Evolutionary conservation across 306 rosid genomes (phyloP), one percentile per base, ranked within the genome.

Genomic region (Glycine soja): DNA sequence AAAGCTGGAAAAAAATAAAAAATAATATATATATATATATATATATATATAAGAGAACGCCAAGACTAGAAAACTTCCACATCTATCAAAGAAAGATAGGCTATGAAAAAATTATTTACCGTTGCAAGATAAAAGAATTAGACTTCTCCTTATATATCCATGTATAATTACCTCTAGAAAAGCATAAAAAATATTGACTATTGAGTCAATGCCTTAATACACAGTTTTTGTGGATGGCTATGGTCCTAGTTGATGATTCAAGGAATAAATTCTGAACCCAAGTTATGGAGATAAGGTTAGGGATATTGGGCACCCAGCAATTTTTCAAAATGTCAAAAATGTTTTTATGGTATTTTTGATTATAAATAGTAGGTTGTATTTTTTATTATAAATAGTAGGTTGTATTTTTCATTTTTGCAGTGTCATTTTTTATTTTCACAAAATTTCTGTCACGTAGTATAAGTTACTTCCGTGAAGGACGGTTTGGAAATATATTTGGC

Each of bases 121-220:
- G 42, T 58, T 43, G 10, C 79, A 75, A 45, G 79, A 16, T 51
- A 15, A 74, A 7, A 13, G 18, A 32, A 10, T 10, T 11, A 38
- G 0, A 56, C 19, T 64, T 56, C 32, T 6, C 8, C 3, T 48
- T 3, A 11, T 56, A 14, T 52, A 11, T 13, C 52, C 43, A 38
- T 24, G 62, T 52, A 32, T 16, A 12, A 30, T 16, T 56, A 43
- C 24, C 43, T 38, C 43, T 38, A 56, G 30, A 69, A 54, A 34
- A 58, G 43, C 69, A 78, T 69, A 43, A 59, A 40, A 54, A 16
- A 18, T 62, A 78, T 71, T 71, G 13, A 53, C 8, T n/a, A n/a
- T 53, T 53, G 19, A 72, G 48, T 3, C 30, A 9, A 72, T 52
- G 14, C 63, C 47, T 30, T 32, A 48, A 24, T 70, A 16, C 19